phyloP scores from a whole-genome alignment of 768 basidiomycete species.

The Mycena kentingensis region DNA sequence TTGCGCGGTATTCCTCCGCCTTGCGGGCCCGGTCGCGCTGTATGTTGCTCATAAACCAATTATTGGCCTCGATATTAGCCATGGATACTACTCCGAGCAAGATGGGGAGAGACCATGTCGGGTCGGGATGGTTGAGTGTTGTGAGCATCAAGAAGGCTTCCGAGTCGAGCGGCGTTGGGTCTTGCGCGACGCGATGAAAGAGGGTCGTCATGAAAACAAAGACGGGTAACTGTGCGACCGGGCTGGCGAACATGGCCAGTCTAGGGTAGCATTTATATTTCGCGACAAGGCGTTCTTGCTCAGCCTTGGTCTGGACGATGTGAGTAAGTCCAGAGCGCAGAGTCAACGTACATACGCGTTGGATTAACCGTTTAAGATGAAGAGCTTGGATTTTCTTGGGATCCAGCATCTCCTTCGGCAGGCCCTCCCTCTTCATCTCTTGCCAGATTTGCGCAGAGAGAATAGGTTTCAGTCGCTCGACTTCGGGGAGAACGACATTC shows the following conservation, averaged over 20 bases:
- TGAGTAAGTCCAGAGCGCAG: neutral
- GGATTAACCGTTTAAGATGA: slow-evolving; percentile 49
- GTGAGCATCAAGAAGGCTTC: slow-evolving; percentile 78
- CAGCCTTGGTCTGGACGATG: slow-evolving; percentile 47
- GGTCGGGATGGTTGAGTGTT: slow-evolving; percentile 69
- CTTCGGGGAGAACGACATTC: slow-evolving; percentile 59
- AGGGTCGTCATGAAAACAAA: slow-evolving; percentile 68
- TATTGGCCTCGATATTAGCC: slow-evolving; percentile 77
- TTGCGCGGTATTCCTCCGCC: slow-evolving; percentile 50
- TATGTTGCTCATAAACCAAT: slow-evolving; percentile 68
- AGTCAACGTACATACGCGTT: slow-evolving; percentile 27
- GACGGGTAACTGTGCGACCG: slow-evolving; percentile 68
- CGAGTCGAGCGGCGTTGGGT: slow-evolving; percentile 70
- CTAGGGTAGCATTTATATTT: slow-evolving; percentile 59
- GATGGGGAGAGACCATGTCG: slow-evolving; percentile 70
- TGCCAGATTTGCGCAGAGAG: slow-evolving; percentile 45
- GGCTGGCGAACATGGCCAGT: slow-evolving; percentile 60
- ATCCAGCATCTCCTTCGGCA: slow-evolving; percentile 49
- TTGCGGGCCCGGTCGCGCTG: slow-evolving; percentile 53
- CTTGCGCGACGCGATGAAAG: slow-evolving; percentile 54
- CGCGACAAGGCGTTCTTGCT: slow-evolving; percentile 60
- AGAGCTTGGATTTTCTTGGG: slow-evolving; percentile 45
- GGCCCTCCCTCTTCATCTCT: slow-evolving; percentile 56
- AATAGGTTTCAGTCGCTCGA: slow-evolving; percentile 50
- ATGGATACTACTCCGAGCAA: slow-evolving; percentile 71